phyloP scores from a whole-genome alignment of 2,329 filamentous ascomycete genomes.

The Sclerotinia spermophila region DNA sequence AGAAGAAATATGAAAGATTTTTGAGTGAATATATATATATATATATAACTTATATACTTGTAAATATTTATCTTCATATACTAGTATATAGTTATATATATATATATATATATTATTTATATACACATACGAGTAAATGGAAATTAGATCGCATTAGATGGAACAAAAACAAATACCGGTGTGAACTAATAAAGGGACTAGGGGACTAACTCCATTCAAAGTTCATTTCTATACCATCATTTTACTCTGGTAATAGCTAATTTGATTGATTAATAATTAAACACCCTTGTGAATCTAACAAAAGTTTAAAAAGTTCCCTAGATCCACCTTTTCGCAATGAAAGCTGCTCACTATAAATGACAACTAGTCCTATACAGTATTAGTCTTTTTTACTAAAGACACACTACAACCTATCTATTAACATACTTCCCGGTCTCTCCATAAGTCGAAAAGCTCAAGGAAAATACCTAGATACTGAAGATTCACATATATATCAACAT shows the following conservation, averaged over 20 bases:
- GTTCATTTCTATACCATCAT: background rate
- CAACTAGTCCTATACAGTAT: background rate
- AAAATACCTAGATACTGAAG: background rate
- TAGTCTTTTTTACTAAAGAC: background rate
- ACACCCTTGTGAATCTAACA: background rate
- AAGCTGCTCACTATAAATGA: background rate
- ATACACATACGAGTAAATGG: too few relatives aligned
- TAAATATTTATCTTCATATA: too few relatives aligned
- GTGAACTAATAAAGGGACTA: background rate
- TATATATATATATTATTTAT: too few relatives aligned
- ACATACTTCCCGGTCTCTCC: too few relatives aligned
- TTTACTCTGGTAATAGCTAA: background rate
- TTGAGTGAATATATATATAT: background rate
- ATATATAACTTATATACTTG: too few relatives aligned
- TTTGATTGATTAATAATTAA: background rate
- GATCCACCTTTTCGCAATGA: background rate
- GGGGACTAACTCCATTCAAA: background rate
- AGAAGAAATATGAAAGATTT: background rate
- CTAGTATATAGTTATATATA: too few relatives aligned
- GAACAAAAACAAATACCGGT: too few relatives aligned
- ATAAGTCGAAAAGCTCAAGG: background rate
- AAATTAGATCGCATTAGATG: background rate
- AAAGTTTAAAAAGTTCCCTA: background rate
- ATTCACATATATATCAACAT: background rate
- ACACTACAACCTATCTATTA: background rate